These are phyloP conservation scores for Starmerella bombi DNA, from an alignment of 805 yeast species.

Conservation along the genomic window DNA sequence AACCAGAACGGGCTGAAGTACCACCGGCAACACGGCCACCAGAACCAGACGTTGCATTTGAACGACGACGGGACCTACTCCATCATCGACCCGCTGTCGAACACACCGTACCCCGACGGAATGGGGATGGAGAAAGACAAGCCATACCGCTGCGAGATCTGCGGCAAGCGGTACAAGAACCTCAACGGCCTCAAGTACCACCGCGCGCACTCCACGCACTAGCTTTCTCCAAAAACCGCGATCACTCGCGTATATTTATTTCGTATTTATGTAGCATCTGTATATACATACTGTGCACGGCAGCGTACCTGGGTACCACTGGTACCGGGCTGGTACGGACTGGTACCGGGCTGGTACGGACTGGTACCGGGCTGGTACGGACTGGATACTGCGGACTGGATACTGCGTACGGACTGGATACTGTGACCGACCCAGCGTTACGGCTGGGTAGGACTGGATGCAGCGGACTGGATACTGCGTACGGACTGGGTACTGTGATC, in stretches of 20 bases:
- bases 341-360: too few relatives aligned
- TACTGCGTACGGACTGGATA: too few relatives aligned
- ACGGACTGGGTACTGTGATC: too few relatives aligned
- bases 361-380: too few relatives aligned
- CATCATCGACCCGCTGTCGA: constrained; percentile 70
- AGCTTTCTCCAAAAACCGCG: constrained; percentile 10
- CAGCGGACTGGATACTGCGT: too few relatives aligned
- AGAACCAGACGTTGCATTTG: constrained; percentile 78
- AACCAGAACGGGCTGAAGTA: constrained; percentile 95
- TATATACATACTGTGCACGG: neutral
- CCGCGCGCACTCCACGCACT: constrained; percentile 96
- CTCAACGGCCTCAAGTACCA: constrained; percentile 93
- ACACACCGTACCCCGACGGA: constrained; percentile 84
- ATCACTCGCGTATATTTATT: too few relatives aligned
- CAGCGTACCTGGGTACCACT: too few relatives aligned
- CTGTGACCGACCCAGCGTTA: too few relatives aligned
- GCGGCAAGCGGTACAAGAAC: constrained; percentile 94
- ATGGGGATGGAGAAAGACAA: constrained; percentile 93
- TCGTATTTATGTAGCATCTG: neutral
- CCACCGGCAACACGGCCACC: constrained; percentile 93
- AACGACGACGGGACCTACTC: constrained; percentile 89
- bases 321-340: too few relatives aligned
- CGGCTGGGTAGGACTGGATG: too few relatives aligned
- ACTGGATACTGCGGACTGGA: too few relatives aligned
- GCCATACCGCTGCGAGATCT: constrained; percentile 95